Evolutionary conservation across 108 stramenopile genomes (phyloP).

Genomic region (Poteriospumella lacustris): DNA sequence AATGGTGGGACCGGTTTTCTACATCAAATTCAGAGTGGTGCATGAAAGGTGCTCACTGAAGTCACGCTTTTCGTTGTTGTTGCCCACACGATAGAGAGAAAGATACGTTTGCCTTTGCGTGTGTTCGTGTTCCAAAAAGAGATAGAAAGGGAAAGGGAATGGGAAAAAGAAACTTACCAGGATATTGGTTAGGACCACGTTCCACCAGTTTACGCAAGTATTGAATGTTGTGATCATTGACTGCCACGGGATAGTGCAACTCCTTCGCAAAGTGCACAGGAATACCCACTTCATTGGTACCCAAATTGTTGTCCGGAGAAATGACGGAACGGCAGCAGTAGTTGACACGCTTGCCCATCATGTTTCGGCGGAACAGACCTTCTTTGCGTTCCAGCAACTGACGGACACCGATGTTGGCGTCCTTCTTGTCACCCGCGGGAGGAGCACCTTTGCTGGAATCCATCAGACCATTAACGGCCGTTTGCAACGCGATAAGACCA

Average conservation of each 20-base stretch:
- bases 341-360: constrained; percentile 99
- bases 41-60: no score
- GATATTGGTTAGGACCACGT: constrained; percentile 77
- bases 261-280: constrained; percentile 88
- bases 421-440: constrained; percentile 17
- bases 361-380: constrained; percentile 92
- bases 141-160: no score
- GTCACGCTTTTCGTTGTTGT: no score
- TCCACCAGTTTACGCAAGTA: constrained; percentile 77
- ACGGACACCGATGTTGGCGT: constrained; percentile 68
- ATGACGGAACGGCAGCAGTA: constrained; percentile 92
- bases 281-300: constrained; percentile 96
- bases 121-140: no score
- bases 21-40: constrained; percentile 23
- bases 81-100: no score
- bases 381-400: constrained; percentile 97
- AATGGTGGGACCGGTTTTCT: no score
- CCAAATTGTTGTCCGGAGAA: constrained; percentile 93
- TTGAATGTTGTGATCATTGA: constrained; percentile 80
- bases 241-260: constrained; percentile 87
- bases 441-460: constrained; percentile 85
- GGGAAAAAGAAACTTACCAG: constrained; percentile 60
- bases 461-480: constrained; percentile 84
- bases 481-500: constrained; percentile 87
- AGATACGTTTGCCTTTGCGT: no score